Evolutionary conservation across 164 flowering plant genomes (phyloP), one percentile per base, ranked within the genome.

Genomic region (Aristolochia fimbriata): DNA sequence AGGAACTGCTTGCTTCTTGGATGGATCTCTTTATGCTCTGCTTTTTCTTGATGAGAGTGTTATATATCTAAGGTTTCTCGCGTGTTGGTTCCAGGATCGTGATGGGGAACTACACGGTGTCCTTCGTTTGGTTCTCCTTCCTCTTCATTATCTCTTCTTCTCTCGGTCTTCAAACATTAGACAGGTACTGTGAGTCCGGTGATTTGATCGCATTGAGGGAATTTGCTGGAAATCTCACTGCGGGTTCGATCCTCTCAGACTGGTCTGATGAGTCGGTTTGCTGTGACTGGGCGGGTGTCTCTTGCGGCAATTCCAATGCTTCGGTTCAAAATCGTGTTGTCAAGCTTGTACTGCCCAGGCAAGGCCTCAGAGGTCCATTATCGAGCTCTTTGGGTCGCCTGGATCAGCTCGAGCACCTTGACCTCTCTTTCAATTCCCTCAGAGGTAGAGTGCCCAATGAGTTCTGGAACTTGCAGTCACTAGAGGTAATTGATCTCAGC

Each of bases 231-330:
- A 55, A 43, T 27, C 16, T 65, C 37, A 68, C 60, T 0, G 51
- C 65, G 14, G 50, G 54, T 5, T 27, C 43, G 43, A 37, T 37
- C 12, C 43, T 67, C 19, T n/a, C 19, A 20, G 37, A 55, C 5
- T 63, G 71, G 65, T 22, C 43, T 21, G 33, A 37, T 51, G 16
- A 50, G 47, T 24, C 63, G 4, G 45, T 48, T 61, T 91, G 97
- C 71, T 91, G 96, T 65, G 16, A 70, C 17, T 88, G 96, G 96
- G 82, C 74, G 46, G 97, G 94, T 62, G 85, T 88, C 61, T 23
- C 60, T 9, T 88, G 94, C 67, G 56, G 57, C 61, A 37, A 10
- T 37, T 37, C 12, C 9, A 37, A 37, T 7, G 43, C 43, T 37
- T 37, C 9, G 8, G 43, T 37, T 37, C 43, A 5, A 37, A 37